These are phyloP conservation scores for Trichoderma atrobrunneum DNA, from an alignment of 2,329 filamentous ascomycete species.

Conservation along the genomic window DNA sequence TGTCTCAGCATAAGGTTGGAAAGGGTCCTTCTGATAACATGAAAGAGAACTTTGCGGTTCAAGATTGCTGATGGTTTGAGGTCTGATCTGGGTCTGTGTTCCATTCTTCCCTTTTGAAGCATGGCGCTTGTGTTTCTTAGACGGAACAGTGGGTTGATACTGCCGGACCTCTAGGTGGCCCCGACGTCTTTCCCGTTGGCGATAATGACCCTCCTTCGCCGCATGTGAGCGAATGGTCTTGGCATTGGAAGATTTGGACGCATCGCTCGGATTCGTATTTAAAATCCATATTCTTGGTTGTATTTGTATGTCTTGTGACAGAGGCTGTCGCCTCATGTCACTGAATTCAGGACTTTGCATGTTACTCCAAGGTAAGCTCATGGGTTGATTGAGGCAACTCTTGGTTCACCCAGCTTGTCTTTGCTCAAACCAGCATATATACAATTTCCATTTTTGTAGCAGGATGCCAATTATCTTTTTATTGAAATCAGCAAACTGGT, in stretches of 20 bases:
- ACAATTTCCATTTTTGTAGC: neutral
- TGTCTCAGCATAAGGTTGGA: neutral
- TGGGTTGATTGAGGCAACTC: neutral
- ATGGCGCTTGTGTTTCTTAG: neutral
- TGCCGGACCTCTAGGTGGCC: neutral
- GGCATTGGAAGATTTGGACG: neutral
- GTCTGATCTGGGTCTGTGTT: neutral
- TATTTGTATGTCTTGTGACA: neutral
- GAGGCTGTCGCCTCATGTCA: neutral
- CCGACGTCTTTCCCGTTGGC: neutral
- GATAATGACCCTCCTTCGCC: neutral
- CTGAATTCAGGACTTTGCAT: neutral
- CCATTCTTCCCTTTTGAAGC: neutral
- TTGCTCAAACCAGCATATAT: neutral
- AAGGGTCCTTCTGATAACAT: neutral
- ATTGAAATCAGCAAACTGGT: neutral
- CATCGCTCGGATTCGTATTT: neutral
- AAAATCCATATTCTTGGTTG: neutral
- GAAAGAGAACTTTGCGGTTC: neutral
- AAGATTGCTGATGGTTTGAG: neutral
- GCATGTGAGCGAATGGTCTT: neutral
- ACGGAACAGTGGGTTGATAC: neutral
- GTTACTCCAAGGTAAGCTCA: accelerated
- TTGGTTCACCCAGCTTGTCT: neutral
- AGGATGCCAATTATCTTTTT: neutral